A percentile compares a stretch with the other conserved stretches of the same genome.
Evolutionary conservation across 768 basidiomycete species (phyloP).

Genomic region (Boletus vinaceobasis): DNA sequence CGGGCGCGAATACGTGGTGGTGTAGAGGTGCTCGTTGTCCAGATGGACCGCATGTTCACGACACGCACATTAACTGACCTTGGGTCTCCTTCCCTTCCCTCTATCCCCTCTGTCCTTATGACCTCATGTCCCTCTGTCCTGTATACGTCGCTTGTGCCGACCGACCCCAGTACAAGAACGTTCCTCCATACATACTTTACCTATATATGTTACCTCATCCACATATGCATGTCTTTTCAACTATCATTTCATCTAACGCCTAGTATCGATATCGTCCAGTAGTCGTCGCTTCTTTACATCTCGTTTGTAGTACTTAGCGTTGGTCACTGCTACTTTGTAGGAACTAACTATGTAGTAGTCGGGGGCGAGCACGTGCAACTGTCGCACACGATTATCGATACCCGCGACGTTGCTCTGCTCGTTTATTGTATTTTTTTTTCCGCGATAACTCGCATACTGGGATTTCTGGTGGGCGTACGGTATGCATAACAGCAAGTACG

Average conservation of each 20-base stretch:
- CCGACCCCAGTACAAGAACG: constrained; percentile 10
- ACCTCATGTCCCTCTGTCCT: not conserved
- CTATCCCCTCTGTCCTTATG: not conserved
- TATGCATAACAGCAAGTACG: not conserved
- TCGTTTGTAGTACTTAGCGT: not conserved
- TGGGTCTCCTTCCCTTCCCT: not conserved
- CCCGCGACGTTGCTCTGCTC: not conserved
- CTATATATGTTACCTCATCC: constrained; percentile 8
- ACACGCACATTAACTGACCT: not conserved
- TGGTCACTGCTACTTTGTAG: not conserved
- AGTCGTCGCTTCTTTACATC: not conserved
- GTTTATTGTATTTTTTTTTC: not conserved
- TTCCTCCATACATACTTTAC: constrained; percentile 4
- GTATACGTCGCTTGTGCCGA: not conserved
- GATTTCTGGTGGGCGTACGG: not conserved
- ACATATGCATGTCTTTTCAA: constrained; percentile 3
- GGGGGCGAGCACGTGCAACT: not conserved
- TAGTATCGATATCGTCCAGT: constrained; percentile 1
- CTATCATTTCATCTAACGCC: not conserved
- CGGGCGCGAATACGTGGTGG: not conserved
- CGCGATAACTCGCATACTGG: no score
- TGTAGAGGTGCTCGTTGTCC: not conserved
- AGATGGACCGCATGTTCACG: not conserved
- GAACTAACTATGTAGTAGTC: not conserved
- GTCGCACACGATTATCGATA: not conserved